Conservation (phyloP, 2,329 filamentous ascomycete species). For the Colletotrichum sp. region DNA sequence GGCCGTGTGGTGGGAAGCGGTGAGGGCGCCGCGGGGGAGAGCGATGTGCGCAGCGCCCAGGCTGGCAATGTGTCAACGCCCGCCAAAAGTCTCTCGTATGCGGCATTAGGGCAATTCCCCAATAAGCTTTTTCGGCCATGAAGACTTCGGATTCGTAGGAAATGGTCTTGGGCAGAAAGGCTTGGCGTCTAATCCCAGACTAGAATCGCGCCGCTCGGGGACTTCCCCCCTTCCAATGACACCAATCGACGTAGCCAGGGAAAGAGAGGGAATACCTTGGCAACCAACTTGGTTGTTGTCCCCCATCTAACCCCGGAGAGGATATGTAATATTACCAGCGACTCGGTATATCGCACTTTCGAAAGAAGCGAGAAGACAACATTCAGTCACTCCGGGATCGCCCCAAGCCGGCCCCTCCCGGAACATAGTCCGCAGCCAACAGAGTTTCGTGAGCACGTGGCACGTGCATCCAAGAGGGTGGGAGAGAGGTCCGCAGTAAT, state of each 20-base stretch:
- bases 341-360: neutral
- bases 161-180: neutral
- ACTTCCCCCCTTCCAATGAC: neutral
- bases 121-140: neutral
- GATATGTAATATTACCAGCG: neutral
- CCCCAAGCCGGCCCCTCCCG: neutral
- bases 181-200: neutral
- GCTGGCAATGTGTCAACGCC: neutral
- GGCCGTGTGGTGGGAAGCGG: neutral
- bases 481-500: neutral
- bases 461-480: neutral
- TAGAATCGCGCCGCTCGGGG: neutral
- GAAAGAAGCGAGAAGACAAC: neutral
- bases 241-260: neutral
- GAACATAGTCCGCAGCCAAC: neutral
- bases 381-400: neutral
- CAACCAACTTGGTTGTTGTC: neutral
- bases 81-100: neutral
- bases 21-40: neutral
- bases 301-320: neutral
- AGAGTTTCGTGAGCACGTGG: constrained; percentile 9
- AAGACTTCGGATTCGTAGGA: neutral
- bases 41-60: neutral
- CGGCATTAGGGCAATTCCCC: neutral
- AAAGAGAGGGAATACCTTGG: neutral